A percentile compares a stretch with the other conserved stretches of the same genome.
Evolutionary conservation across 2,329 filamentous ascomycete genomes (phyloP).

Genomic region (Trichoderma asperellum): DNA sequence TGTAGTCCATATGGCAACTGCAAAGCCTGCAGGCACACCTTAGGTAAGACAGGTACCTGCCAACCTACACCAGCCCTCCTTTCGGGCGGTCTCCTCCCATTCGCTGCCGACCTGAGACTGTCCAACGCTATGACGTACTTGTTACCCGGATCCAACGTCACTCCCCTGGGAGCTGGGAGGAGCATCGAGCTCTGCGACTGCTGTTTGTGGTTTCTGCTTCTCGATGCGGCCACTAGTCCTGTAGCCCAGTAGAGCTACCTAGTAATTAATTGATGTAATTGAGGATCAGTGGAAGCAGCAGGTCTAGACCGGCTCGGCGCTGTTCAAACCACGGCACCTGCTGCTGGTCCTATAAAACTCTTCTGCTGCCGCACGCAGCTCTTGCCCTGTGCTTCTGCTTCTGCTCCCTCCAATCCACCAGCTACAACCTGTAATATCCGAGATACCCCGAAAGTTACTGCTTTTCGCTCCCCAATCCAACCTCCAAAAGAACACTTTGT

Average conservation of each 20-base stretch:
- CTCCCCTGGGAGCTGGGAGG: conserved; percentile 31
- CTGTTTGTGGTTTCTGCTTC: not conserved
- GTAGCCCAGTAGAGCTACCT: not conserved
- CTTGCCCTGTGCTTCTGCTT: not conserved
- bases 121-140: conserved; percentile 41
- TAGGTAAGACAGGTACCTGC: not conserved
- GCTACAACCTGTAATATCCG: not conserved
- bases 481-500: not conserved
- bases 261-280: not conserved
- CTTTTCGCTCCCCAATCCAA: not conserved
- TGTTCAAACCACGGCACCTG: not conserved
- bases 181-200: conserved; percentile 29
- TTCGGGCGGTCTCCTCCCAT: not conserved
- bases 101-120: not conserved
- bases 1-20: not conserved
- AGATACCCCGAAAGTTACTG: conserved; percentile 22
- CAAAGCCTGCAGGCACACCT: not conserved
- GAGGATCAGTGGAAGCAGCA: conserved; percentile 11
- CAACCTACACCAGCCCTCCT: not conserved
- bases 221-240: not conserved
- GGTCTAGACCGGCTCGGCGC: not conserved
- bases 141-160: conserved; percentile 43
- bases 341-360: conserved; percentile 1
- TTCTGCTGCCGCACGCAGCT: conserved; percentile 6
- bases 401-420: conserved; percentile 26